Evolutionary conservation across 1,139 yeast genomes (phyloP), one percentile per base, ranked within the genome.

Genomic region (Saccharomyces pastorianus): DNA sequence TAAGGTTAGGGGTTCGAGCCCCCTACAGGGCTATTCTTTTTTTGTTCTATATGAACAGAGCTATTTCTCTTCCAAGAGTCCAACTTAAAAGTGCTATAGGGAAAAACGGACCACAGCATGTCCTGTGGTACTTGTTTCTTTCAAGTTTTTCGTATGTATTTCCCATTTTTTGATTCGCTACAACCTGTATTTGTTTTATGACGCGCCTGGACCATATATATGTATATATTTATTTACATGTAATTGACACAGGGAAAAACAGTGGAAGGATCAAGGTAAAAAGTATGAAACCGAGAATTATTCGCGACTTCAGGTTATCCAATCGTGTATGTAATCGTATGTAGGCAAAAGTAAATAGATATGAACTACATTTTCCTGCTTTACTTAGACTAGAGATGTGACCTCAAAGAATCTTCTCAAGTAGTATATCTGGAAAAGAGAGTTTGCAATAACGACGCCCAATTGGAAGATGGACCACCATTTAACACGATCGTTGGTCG

Each of bases 381-480:
- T 14, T 14, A 20, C 52, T 74, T 79, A 90, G 55, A 90, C 93
- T 57, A 85, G 88, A 42, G 95, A 81, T 68, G 90, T 89, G 56
- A 93, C 98, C 74, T 93, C 99, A 69, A 93, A 93, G 75, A 93
- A 93, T 65, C 98, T 82, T 75, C 87, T 89, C 74, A 93, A 80
- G 75, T 90, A 93, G 75, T 87, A 88, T 61, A 93, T 90, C 73
- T 93, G 99, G 82, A 93, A 93, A 54, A 91, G 64, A 31, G 96
- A 88, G 77, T 90, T 93, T 59, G 80, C 82, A 47, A 85, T 87
- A 51, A 93, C 97, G 58, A 93, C 91, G 55, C 85, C 66, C 60
- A 93, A 77, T 75, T 93, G 99, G 79, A 91, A 87, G 44, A 88
- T 79, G 29, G 96, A 88, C 99, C 99, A 93, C 90, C 95, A 93